A percentile compares a stretch with the other conserved stretches of the same genome.
Evolutionary conservation across 2,329 filamentous ascomycete species (phyloP).

Genomic region (Paramyrothecium roridum): DNA sequence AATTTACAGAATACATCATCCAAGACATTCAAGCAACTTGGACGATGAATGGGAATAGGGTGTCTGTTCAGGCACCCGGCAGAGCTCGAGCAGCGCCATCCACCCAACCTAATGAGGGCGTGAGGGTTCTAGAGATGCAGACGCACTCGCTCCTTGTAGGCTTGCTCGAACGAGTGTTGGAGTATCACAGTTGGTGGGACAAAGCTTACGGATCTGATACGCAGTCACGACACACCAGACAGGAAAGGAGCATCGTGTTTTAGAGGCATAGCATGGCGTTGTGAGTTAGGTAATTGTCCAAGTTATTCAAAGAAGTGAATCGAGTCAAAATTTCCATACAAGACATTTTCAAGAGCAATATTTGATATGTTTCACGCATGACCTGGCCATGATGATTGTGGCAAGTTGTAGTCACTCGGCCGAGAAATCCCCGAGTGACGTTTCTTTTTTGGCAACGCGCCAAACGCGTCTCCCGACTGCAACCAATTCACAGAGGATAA

Average conservation of each 20-base stretch:
- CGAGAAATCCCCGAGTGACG: constrained; percentile 22
- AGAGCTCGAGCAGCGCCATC: constrained; percentile 22
- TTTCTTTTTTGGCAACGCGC: constrained; percentile 14
- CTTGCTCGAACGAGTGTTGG: constrained; percentile 23
- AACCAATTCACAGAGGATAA: constrained; percentile 8
- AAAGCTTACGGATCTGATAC: constrained; percentile 11
- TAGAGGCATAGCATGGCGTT: constrained; percentile 21
- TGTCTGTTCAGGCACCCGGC: constrained; percentile 36
- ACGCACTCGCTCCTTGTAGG: constrained; percentile 22
- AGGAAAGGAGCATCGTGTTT: constrained; percentile 17
- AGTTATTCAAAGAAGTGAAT: background rate
- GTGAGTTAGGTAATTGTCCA: background rate
- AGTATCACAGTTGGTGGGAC: constrained; percentile 32
- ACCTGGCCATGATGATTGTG: background rate
- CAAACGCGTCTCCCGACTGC: constrained; percentile 22
- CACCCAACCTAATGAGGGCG: constrained; percentile 33
- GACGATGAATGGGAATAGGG: constrained; percentile 26
- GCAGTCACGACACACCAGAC: background rate
- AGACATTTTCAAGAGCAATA: background rate
- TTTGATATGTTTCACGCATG: background rate
- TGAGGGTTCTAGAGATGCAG: constrained; percentile 26
- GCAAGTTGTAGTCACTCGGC: constrained; percentile 4
- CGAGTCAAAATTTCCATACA: background rate
- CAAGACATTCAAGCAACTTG: constrained; percentile 44
- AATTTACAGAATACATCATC: constrained; percentile 39